Evolutionary conservation across 768 basidiomycete species (phyloP), one percentile per base, ranked within the genome.

Genomic region (Russula dissimulans): DNA sequence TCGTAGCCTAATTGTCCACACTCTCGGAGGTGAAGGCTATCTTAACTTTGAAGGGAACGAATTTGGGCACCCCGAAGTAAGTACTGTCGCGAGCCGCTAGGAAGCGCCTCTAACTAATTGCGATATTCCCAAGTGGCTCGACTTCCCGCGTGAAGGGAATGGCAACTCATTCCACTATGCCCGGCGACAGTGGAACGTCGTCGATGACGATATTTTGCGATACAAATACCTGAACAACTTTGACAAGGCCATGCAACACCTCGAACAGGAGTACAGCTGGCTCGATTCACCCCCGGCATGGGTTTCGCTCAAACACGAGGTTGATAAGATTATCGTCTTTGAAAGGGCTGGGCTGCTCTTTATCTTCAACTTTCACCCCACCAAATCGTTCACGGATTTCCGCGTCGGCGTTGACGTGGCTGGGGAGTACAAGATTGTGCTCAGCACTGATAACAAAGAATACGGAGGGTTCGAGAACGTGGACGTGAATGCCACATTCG

Each of bases 41-140:
- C 79, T 99, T 63, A 98, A 97, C 73, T 99, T 99, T 57, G 93
- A 95, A 72, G 94, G 92, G 36, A 98, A 97, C 65, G 95, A 99
- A 70, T 99, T 99, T 69, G 95, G 95, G 45, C 95, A 99, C 71
- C 95, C 95, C 11, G 95, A 99, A 77, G 92, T 87, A 62, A 48
- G 76, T 70, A 22, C 49, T 4, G 46, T n/a, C 42, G 45, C 42
- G 22, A 54, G 31, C 48, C 31, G 45, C 46, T 29, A 47, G 36
- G 6, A 22, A 44, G 29, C 4, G 51, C 42, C 18, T 22, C 34
- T 10, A 42, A 32, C 39, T 48, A 42, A 52, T n/a, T 26, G 15
- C 44, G 54, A 66, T 41, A 15, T 48, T 29, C 3, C 47, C n/a
- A 56, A 92, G 85, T 99, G 97, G 97, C 91, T 99, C 67, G 97